Evolutionary conservation across 2,329 filamentous ascomycete genomes (phyloP).

Genomic region (Cladobotryum protrusum): DNA sequence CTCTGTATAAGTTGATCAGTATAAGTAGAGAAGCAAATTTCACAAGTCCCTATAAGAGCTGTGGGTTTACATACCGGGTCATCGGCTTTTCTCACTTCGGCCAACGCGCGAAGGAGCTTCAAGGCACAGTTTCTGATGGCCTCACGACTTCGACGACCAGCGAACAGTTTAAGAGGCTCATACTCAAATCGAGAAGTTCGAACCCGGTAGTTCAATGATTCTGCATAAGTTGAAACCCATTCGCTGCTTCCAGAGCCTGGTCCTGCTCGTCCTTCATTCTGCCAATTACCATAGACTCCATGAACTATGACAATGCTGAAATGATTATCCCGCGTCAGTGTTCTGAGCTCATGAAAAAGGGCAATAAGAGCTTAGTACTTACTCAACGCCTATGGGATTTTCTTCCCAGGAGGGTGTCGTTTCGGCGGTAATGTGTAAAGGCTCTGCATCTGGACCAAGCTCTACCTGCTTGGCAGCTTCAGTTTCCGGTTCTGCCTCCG

Average conservation of each 20-base stretch:
- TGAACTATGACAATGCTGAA: slow-evolving; percentile 8
- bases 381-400: slow-evolving; percentile 2
- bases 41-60: background rate
- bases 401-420: background rate
- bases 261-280: background rate
- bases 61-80: background rate
- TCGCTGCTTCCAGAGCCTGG: slow-evolving; percentile 8
- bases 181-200: slow-evolving; percentile 6
- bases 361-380: background rate
- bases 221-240: background rate
- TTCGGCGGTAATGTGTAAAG: slow-evolving; percentile 3
- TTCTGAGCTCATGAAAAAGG: background rate
- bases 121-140: slow-evolving; percentile 6
- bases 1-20: background rate
- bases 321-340: background rate
- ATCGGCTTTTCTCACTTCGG: slow-evolving; percentile 1
- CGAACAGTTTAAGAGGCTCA: slow-evolving; percentile 8
- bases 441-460: slow-evolving; percentile 8
- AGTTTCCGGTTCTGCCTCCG: background rate
- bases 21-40: background rate
- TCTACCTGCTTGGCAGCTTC: slow-evolving; percentile 1
- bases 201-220: background rate
- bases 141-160: slow-evolving; percentile 8
- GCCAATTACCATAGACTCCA: slow-evolving; percentile 5
- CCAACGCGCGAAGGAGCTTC: slow-evolving; percentile 4